These are phyloP conservation scores for Biscogniauxia mediterranea DNA, from an alignment of 2,329 filamentous ascomycete genomes.

Conservation along the genomic window DNA sequence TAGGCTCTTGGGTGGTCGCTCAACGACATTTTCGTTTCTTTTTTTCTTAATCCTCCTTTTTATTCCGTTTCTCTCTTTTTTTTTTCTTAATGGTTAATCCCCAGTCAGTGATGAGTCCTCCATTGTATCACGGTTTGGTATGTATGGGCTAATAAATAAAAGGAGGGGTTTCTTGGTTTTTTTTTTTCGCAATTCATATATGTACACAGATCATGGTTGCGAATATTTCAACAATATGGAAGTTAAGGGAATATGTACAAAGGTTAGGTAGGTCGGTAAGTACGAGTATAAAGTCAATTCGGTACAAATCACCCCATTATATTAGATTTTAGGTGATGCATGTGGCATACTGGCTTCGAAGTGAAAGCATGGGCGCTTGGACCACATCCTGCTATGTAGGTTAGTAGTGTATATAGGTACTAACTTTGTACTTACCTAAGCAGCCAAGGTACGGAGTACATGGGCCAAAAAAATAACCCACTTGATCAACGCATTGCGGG, in stretches of 20 bases:
- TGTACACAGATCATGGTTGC: too few species aligned
- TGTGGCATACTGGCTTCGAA: too few species aligned
- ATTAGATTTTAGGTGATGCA: neutral
- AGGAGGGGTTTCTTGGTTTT: neutral
- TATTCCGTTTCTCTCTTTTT: too few species aligned
- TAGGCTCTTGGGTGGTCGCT: constrained; percentile 62
- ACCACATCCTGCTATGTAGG: neutral
- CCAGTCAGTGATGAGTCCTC: neutral
- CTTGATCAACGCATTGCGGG: neutral
- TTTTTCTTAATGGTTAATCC: neutral
- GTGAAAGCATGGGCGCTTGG: neutral
- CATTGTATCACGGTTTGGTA: neutral
- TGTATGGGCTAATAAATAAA: neutral
- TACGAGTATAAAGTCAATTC: too few species aligned
- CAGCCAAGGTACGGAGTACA: too few species aligned
- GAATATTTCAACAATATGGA: too few species aligned
- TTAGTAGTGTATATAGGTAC: too few species aligned
- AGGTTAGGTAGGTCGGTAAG: neutral
- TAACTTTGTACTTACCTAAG: neutral
- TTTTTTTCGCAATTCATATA: too few species aligned
- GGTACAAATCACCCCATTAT: neutral
- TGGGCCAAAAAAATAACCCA: neutral
- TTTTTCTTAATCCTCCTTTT: too few species aligned
- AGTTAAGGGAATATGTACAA: neutral
- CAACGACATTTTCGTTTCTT: constrained; percentile 49